A percentile compares a stretch with the other conserved stretches of the same genome.
Evolutionary conservation across 495 filamentous ascomycete species (phyloP).

Genomic region (Delitschia confertaspora): DNA sequence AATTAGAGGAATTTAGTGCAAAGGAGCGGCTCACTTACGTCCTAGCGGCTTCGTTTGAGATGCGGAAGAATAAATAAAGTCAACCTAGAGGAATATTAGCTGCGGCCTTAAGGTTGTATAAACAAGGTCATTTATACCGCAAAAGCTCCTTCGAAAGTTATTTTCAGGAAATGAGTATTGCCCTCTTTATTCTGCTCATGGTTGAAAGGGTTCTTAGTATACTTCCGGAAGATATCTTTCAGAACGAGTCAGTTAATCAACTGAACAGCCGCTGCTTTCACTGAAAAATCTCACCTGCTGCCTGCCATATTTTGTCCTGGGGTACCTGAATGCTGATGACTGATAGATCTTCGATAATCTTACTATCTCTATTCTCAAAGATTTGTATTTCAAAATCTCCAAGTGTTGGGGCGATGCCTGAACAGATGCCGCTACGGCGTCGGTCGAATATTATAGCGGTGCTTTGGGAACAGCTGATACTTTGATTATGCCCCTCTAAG

Average conservation of each 20-base stretch:
- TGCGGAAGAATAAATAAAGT: conserved; percentile 78
- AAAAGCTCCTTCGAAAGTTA: conserved; percentile 80
- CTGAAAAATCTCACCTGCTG: conserved; percentile 67
- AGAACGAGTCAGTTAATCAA: conserved; percentile 46
- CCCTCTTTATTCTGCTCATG: conserved; percentile 56
- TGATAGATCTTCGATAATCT: conserved; percentile 46
- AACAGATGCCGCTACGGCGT: conserved; percentile 45
- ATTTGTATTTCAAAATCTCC: conserved; percentile 63
- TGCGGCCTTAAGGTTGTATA: neutral
- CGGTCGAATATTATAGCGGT: conserved; percentile 46
- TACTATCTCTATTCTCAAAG: conserved; percentile 58
- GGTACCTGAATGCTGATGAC: conserved; percentile 59
- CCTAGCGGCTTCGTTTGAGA: conserved; percentile 53
- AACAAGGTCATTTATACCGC: conserved; percentile 32
- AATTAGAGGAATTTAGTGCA: conserved; percentile 58
- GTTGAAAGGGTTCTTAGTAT: neutral
- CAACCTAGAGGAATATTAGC: conserved; percentile 48
- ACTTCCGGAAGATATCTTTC: neutral
- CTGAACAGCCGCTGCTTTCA: too few species aligned
- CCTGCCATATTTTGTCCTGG: conserved; percentile 70
- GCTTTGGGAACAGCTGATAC: conserved; percentile 41
- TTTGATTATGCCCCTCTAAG: conserved; percentile 54
- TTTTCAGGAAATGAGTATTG: conserved; percentile 84
- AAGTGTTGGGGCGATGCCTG: conserved; percentile 52
- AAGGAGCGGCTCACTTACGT: conserved; percentile 56